Conservation (phyloP, 352 stramenopile species). For the Phytopythium litorale region DNA sequence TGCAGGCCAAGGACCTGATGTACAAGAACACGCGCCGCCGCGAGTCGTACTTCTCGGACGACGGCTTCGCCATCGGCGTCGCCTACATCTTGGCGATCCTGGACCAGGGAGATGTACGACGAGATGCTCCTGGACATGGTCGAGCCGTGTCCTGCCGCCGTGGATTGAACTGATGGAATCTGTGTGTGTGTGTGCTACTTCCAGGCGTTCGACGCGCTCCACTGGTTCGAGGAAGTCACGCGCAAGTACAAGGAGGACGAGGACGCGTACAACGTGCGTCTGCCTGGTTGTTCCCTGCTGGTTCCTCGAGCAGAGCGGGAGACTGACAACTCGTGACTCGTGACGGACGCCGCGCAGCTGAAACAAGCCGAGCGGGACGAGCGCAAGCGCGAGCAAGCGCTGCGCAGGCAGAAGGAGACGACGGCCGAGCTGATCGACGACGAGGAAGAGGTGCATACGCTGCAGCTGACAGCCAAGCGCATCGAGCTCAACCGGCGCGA, state of each 20-base stretch:
- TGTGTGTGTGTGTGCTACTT: not conserved
- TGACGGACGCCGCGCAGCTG: conserved; percentile 20
- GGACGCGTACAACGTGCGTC: conserved; percentile 59
- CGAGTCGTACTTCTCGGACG: conserved; percentile 95
- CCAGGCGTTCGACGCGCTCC: conserved; percentile 82
- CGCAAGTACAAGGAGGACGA: conserved; percentile 87
- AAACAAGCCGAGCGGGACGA: conserved; percentile 81
- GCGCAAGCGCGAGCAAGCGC: conserved; percentile 71
- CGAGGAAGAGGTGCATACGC: conserved; percentile 81
- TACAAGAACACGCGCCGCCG: conserved; percentile 92
- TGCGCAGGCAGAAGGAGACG: conserved; percentile 80
- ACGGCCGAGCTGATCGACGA: conserved; percentile 83
- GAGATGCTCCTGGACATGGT: conserved; percentile 4
- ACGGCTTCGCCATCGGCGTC: conserved; percentile 94
- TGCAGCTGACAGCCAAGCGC: conserved; percentile 85
- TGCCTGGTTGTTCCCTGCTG: not conserved
- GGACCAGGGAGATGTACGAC: conserved; percentile 73
- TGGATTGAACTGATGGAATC: conserved; percentile 1
- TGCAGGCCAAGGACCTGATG: conserved; percentile 93
- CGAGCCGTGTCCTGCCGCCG: not conserved
- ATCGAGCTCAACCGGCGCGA: conserved; percentile 86
- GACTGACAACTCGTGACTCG: not conserved
- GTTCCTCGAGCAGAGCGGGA: not conserved
- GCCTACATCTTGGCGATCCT: conserved; percentile 92
- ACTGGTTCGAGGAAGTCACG: conserved; percentile 90